Evolutionary conservation across 176 grass and related monocot species (phyloP).

Genomic region (Pontederia paniculata): DNA sequence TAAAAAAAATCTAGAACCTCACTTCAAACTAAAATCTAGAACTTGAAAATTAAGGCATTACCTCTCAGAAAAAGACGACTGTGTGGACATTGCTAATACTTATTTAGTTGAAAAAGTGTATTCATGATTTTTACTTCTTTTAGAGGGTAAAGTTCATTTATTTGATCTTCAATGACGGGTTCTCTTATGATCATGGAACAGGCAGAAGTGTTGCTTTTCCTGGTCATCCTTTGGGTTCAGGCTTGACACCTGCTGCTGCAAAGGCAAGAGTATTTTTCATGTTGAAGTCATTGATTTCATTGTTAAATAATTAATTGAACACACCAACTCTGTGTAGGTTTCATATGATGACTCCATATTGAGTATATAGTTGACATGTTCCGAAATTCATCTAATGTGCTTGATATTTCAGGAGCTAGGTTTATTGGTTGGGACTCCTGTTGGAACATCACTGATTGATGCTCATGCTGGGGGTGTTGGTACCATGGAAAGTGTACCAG

Average conservation of each 20-base stretch:
- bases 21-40: too few relatives aligned
- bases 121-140: too few relatives aligned
- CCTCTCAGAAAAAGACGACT: too few relatives aligned
- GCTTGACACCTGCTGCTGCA: slow-evolving; percentile 69
- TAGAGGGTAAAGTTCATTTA: too few relatives aligned
- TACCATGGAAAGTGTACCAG: slow-evolving; percentile 64
- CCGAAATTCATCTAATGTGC: slow-evolving; percentile 3
- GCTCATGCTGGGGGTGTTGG: slow-evolving; percentile 94
- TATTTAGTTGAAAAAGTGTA: too few relatives aligned
- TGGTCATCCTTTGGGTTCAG: slow-evolving; percentile 92
- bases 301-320: background rate
- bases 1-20: too few relatives aligned
- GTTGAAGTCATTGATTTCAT: slow-evolving; percentile 17
- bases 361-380: background rate
- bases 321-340: too few relatives aligned
- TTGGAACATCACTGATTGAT: slow-evolving; percentile 95
- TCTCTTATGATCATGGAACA: slow-evolving; percentile 19
- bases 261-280: slow-evolving; percentile 54
- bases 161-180: too few relatives aligned
- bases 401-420: slow-evolving; percentile 61
- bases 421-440: slow-evolving; percentile 60
- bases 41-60: too few relatives aligned
- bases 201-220: slow-evolving; percentile 94
- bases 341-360: background rate
- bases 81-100: too few relatives aligned